Conservation (phyloP, 129 eudicot species). For the Chrysanthemum seticuspe region DNA sequence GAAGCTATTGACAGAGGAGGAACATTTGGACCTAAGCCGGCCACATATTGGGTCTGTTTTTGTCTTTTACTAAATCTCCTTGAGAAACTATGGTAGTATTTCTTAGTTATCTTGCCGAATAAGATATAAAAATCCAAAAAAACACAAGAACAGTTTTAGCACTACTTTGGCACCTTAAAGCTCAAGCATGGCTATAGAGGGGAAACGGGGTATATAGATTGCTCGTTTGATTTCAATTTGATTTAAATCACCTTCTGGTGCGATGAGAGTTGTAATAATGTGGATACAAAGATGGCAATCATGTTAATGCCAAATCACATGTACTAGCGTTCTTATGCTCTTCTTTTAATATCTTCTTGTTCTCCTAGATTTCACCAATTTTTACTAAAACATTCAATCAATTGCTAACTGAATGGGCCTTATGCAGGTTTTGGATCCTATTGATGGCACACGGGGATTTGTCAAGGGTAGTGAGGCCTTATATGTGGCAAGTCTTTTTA, state of each 20-base stretch:
- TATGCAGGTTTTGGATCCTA: conserved; percentile 89
- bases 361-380: not conserved
- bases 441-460: conserved; percentile 97
- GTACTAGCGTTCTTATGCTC: not conserved
- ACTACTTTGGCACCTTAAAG: too few relatives aligned
- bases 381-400: conserved; percentile 1
- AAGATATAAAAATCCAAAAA: too few relatives aligned
- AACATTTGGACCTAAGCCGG: conserved; percentile 68
- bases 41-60: conserved; percentile 88
- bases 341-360: not conserved
- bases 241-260: not conserved
- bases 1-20: conserved; percentile 97
- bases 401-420: conserved; percentile 13
- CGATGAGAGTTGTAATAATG: not conserved
- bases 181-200: too few relatives aligned
- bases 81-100: not conserved
- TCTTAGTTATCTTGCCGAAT: not conserved
- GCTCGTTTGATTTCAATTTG: not conserved
- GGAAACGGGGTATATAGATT: too few relatives aligned
- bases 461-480: conserved; percentile 79
- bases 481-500: conserved; percentile 71
- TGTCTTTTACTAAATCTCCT: not conserved
- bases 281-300: conserved; percentile 2
- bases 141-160: too few relatives aligned
- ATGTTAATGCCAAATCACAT: not conserved